Conservation (phyloP, 129 eudicot species). For the Artemisia tridentata region DNA sequence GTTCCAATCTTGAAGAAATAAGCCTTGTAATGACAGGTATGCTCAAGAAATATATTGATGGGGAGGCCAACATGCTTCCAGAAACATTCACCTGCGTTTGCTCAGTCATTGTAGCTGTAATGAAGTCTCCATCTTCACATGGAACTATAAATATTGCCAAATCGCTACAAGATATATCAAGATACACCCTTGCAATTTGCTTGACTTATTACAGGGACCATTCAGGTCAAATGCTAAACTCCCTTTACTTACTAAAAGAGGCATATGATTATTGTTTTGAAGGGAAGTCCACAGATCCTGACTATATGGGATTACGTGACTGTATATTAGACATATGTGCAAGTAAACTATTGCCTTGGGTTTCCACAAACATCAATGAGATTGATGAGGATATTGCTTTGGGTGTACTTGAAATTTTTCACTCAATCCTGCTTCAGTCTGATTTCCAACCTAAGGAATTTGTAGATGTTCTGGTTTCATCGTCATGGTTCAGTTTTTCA, state of each 20-base stretch:
- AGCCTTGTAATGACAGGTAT: constrained; percentile 47
- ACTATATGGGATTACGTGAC: constrained; percentile 38
- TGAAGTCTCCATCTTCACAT: constrained; percentile 71
- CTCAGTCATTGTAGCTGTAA: constrained; percentile 67
- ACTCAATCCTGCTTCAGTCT: constrained; percentile 54
- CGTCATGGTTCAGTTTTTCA: constrained; percentile 77
- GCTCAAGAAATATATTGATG: constrained; percentile 69
- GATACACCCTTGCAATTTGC: constrained; percentile 45
- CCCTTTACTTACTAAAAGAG: constrained; percentile 77
- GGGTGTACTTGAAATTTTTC: constrained; percentile 76
- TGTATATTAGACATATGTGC: constrained; percentile 58
- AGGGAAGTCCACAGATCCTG: constrained; percentile 26
- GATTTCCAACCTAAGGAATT: constrained; percentile 48
- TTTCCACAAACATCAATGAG: constrained; percentile 46
- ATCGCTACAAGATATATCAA: constrained; percentile 59
- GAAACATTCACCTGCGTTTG: constrained; percentile 72
- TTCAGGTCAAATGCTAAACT: constrained; percentile 57
- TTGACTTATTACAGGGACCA: constrained; percentile 40
- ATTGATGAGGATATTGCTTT: constrained; percentile 68
- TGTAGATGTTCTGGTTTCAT: constrained; percentile 51
- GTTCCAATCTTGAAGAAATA: constrained; percentile 62
- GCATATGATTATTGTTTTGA: constrained; percentile 60
- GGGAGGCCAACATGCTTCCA: constrained; percentile 73
- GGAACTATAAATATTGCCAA: constrained; percentile 43
- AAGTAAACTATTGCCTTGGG: constrained; percentile 74